phyloP scores from a whole-genome alignment of 345 rosid genomes.

The Salix purpurea region DNA sequence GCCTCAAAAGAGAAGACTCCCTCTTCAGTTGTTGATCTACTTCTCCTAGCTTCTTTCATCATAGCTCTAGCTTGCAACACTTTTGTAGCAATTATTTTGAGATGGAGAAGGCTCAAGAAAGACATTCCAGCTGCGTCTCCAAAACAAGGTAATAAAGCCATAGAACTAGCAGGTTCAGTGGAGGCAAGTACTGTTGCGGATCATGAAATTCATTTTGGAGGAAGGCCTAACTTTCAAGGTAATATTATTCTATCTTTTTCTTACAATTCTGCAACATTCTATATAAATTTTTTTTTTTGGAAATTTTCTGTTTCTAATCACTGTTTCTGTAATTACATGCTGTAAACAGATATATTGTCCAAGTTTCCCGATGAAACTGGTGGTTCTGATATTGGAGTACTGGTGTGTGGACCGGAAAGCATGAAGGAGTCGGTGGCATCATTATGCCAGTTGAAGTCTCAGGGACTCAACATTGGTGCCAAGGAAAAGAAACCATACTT shows the following conservation, averaged over 20 bases:
- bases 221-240: conserved; percentile 78
- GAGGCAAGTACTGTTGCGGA: conserved; percentile 35
- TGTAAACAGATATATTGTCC: conserved; percentile 45
- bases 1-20: conserved; percentile 50
- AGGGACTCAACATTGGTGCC: conserved; percentile 16
- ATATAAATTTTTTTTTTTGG: background rate
- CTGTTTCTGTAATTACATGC: background rate
- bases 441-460: conserved; percentile 34
- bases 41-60: conserved; percentile 53
- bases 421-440: conserved; percentile 68
- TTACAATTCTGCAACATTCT: background rate
- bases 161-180: conserved; percentile 18
- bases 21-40: conserved; percentile 57
- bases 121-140: conserved; percentile 29
- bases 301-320: background rate
- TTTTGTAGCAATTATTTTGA: conserved; percentile 42
- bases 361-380: conserved; percentile 41
- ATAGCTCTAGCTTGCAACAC: conserved; percentile 36
- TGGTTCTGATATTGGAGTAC: conserved; percentile 52
- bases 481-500: conserved; percentile 32
- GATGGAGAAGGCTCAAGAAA: conserved; percentile 51
- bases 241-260: background rate
- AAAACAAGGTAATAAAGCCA: conserved; percentile 23
- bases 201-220: conserved; percentile 58
- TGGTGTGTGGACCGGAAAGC: conserved; percentile 80